Percentiles rank a stretch among this genome's conserved stretches.
Evolutionary conservation across 208 protist genomes (phyloP).

Genomic region (Trypanosomatidae sp.): DNA sequence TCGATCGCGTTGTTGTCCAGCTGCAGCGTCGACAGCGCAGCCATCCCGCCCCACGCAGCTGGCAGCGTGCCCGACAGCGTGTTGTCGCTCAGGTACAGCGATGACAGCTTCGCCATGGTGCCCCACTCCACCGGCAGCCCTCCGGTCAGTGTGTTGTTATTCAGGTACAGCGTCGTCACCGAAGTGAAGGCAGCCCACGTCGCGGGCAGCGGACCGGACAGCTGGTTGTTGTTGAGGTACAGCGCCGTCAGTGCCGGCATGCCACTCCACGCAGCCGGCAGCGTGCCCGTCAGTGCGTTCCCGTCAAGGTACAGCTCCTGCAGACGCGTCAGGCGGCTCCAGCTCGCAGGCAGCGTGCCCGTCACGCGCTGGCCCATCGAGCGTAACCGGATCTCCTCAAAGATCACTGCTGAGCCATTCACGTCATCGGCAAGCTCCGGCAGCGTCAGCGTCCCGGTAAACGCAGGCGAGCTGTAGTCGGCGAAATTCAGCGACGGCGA

Average conservation of each 20-base stretch:
- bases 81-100: slow-evolving; percentile 2
- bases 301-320: background rate
- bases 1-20: background rate
- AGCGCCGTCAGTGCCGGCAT: slow-evolving; percentile 1
- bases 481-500: too few relatives aligned
- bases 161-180: background rate
- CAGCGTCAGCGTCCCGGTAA: too few relatives aligned
- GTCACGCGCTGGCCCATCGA: background rate
- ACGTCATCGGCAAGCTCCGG: too few relatives aligned
- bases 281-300: background rate
- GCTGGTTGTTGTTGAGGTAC: background rate
- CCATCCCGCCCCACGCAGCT: slow-evolving; percentile 1
- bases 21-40: background rate
- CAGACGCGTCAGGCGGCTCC: background rate
- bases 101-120: background rate
- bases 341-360: too few relatives aligned
- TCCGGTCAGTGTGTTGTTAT: background rate
- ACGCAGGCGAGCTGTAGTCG: too few relatives aligned
- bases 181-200: slow-evolving; percentile 3
- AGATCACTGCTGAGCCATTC: too few relatives aligned
- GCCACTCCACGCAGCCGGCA: background rate
- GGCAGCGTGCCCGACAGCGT: slow-evolving; percentile 9
- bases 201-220: slow-evolving; percentile 10
- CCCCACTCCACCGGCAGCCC: slow-evolving; percentile 2
- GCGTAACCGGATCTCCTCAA: too few relatives aligned